Evolutionary conservation across 164 flowering plant species (phyloP), one percentile per base, ranked within the genome.

Genomic region (Vitis vinifera): DNA sequence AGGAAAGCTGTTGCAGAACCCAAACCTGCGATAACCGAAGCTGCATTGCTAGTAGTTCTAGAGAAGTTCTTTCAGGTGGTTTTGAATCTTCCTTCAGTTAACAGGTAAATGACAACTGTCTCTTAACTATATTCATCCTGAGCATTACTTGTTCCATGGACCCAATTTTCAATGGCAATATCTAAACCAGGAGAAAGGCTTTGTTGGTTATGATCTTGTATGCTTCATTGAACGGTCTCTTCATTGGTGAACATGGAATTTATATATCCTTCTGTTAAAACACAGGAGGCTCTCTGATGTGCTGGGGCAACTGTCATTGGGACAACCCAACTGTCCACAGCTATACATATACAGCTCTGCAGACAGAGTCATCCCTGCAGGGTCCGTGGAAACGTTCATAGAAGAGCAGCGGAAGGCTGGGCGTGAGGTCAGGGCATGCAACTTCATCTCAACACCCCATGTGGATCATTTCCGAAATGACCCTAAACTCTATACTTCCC

Each of bases 401-500:
- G 90, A 86, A 78, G 77, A 83, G 79, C 97, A 93, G 68, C 81
- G 90, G 48, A 86, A 66, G 68, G 80, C 79, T 30, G 99, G 99
- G 27, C 95, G 55, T 51, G 91, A 91, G 71, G 99, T 96, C 61
- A 82, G 93, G 77, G 85, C 98, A 4, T 93, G 98, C 83, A 77
- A 93, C 78, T 96, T 94, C 68, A 73, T 88, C 31, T 85, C 89
- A 30, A 82, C 99, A 4, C 99, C 99, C 11, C 99, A 96, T 78
- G 99, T 96, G 0, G 99, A 96, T 74, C 99, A 96, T 79, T 92
- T 85, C 72, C 83, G 98, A 30, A 92, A 87, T 75, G 84, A 92
- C 63, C 96, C 97, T n/a, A 73, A 80, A 63, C 78, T 89, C 2
- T 93, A 92, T 72, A 83, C 89, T 19, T 76, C 89, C 65, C 96